Base-by-base conservation (phyloP, 2,329 filamentous ascomycete genomes). In the Fusarium clavum region DNA sequence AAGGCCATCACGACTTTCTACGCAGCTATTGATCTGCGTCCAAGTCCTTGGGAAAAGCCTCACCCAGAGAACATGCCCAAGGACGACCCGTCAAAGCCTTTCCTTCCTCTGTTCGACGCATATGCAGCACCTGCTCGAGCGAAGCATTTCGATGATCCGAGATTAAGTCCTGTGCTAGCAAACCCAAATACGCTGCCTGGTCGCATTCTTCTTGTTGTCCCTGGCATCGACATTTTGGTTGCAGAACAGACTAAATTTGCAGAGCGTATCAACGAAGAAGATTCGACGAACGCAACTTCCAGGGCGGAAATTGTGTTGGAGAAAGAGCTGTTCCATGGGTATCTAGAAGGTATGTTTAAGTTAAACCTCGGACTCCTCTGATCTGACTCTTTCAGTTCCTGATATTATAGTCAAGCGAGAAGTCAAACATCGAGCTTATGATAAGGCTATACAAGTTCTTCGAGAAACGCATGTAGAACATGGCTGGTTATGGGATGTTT, bases 121-220 rank as follows among this genome's bases (percentile, higher is more conserved):
- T 38, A 38, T 9, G 34, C 34, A 38, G 34, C 34, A 38, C 34
- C 34, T 38, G 34, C 18, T n/a, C 34, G 34, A 38, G 18, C 3
- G 11, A 63, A 72, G 20, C 72, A 80, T 29, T 53, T 72, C 16
- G 54, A 75, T 4, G 77, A 81, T 40, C 73, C 79, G 29, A 74
- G 82, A 18, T 66, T 85, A 56, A 80, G 78, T 60, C 78, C 81
- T 0, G 76, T 77, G 18, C 18, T 38, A 9, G 10, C 34, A 38
- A 38, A 38, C 34, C 7, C 9, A 38, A n/a, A 38, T 4, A 38
- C 34, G 3, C 34, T 38, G 34, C 34, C 34, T 12, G 18, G 6
- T 38, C 34, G 18, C 34, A 38, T 38, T n/a, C 34, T 38, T 38
- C 34, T 38, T 38, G 18, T 38, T 38, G 6, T 38, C 34, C 34